A percentile compares a stretch with the other conserved stretches of the same genome.
These are phyloP conservation scores for Aspergillus novoparasiticus DNA, from an alignment of 2,329 filamentous ascomycete genomes.

Conservation along the genomic window DNA sequence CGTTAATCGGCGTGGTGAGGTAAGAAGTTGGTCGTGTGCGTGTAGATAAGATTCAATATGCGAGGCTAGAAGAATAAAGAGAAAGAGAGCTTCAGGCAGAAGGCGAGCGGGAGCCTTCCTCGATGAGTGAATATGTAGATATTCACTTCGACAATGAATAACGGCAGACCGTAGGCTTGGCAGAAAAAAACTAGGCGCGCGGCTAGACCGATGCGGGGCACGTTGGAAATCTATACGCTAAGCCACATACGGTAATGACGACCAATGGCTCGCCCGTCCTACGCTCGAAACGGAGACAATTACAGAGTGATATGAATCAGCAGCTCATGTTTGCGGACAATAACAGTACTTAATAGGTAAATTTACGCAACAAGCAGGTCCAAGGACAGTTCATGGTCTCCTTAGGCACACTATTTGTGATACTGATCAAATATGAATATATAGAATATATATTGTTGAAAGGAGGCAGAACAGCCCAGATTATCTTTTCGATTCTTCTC, in stretches of 20 bases:
- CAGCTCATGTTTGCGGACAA: no score
- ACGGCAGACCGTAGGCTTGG: neutral
- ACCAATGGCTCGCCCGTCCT: neutral
- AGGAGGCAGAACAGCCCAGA: no score
- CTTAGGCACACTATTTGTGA: neutral
- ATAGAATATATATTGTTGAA: no score
- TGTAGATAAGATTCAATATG: neutral
- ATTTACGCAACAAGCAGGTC: no score
- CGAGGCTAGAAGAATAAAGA: neutral
- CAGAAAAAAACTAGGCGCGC: constrained; percentile 11
- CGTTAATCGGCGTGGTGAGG: neutral
- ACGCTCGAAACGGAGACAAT: neutral
- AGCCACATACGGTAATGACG: neutral
- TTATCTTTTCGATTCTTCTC: no score
- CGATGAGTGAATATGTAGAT: neutral
- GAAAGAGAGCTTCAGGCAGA: neutral
- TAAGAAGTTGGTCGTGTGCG: no score
- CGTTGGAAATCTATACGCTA: neutral
- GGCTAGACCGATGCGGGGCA: constrained; percentile 1
- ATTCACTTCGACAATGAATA: neutral
- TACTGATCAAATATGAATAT: no score
- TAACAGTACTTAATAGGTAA: no score
- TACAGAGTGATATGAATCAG: no score
- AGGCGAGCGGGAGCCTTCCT: neutral
- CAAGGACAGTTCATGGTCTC: no score